phyloP scores from a whole-genome alignment of 352 stramenopile species.

The Globisporangium cederbergense region DNA sequence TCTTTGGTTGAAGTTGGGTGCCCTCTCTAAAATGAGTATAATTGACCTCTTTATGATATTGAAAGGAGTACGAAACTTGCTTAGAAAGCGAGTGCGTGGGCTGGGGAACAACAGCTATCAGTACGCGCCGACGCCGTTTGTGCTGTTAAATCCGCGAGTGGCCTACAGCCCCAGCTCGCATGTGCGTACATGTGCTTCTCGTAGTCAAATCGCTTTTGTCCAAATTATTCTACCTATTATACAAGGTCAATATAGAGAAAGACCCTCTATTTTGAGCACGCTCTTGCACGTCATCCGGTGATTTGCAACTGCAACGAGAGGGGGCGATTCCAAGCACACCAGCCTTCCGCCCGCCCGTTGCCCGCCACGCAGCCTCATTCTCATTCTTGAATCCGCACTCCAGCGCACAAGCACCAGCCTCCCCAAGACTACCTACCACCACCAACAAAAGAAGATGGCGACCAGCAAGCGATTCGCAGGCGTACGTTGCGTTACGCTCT shows the following conservation, averaged over 20 bases:
- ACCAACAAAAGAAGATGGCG: conserved; percentile 9
- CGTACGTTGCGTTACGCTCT: conserved; percentile 17
- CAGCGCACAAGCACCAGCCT: conserved; percentile 9
- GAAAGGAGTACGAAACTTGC: too few relatives aligned
- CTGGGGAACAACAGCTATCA: too few relatives aligned
- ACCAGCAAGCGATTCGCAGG: conserved; percentile 33
- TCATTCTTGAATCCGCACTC: conserved; percentile 10
- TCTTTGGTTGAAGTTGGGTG: too few relatives aligned
- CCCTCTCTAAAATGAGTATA: too few relatives aligned
- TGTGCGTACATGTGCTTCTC: too few relatives aligned
- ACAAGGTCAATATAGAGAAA: not conserved
- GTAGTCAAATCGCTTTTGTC: too few relatives aligned
- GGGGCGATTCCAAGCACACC: not conserved
- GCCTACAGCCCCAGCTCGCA: too few relatives aligned
- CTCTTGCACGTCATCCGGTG: not conserved
- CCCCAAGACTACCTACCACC: conserved; percentile 13
- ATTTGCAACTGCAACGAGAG: conserved; percentile 4
- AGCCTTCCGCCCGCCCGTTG: not conserved
- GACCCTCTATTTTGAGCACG: not conserved
- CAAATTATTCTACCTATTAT: not conserved
- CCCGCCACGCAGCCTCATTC: not conserved
- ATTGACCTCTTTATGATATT: too few relatives aligned
- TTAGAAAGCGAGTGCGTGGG: too few relatives aligned
- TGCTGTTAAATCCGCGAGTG: too few relatives aligned
- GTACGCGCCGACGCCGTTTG: too few relatives aligned